Percentiles rank a stretch among this genome's conserved stretches.
These are phyloP conservation scores for Silene noctiflora DNA, from an alignment of 179 eudicot species.

Conservation along the genomic window DNA sequence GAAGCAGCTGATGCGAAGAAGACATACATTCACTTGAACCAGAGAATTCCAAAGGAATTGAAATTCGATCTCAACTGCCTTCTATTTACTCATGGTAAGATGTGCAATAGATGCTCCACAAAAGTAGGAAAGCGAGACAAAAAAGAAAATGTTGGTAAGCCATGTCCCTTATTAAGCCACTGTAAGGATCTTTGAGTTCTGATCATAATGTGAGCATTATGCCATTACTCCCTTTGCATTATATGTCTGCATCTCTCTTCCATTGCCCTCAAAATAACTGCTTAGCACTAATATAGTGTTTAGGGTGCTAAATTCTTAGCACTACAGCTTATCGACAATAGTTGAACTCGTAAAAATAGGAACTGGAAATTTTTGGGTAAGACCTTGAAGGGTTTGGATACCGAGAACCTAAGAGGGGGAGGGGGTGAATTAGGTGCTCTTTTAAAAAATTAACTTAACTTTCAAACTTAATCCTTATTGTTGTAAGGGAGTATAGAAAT, in stretches of 20 bases:
- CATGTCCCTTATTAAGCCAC: constrained; percentile 58
- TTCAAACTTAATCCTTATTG: too few relatives aligned
- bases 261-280: neutral
- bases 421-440: too few relatives aligned
- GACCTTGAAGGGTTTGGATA: too few relatives aligned
- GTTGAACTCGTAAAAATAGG: too few relatives aligned
- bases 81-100: constrained; percentile 77
- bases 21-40: constrained; percentile 76
- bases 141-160: constrained; percentile 33
- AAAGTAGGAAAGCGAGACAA: constrained; percentile 39
- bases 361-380: too few relatives aligned
- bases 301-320: too few relatives aligned
- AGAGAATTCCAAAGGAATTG: constrained; percentile 61
- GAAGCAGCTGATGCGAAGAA: constrained; percentile 65
- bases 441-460: too few relatives aligned
- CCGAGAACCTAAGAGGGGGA: too few relatives aligned
- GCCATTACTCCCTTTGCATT: neutral
- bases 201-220: constrained; percentile 8
- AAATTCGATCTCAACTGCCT: constrained; percentile 87
- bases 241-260: neutral
- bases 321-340: too few relatives aligned
- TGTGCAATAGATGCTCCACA: constrained; percentile 54
- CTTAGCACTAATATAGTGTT: too few relatives aligned
- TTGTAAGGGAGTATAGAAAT: too few relatives aligned
- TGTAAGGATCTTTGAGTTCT: constrained; percentile 28